Evolutionary conservation across 331 rosid genomes (phyloP).

Genomic region (Pyracantha coccinea): DNA sequence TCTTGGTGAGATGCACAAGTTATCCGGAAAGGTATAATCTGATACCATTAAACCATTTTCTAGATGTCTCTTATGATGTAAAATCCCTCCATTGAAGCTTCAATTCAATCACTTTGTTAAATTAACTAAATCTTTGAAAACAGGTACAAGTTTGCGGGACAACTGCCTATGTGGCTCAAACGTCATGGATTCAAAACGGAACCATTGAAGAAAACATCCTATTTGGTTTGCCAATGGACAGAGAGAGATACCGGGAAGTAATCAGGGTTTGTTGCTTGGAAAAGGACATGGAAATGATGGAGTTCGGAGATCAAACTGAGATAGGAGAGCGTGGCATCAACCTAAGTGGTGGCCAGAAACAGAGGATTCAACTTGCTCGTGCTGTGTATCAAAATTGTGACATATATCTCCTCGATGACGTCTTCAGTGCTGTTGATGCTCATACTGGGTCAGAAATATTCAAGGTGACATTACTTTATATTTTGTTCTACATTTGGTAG

Average conservation of each 20-base stretch:
- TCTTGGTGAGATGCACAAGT: conserved; percentile 86
- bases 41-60: not conserved
- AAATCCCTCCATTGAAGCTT: not conserved
- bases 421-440: conserved; percentile 94
- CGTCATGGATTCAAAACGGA: conserved; percentile 94
- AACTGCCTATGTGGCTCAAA: conserved; percentile 85
- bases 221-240: conserved; percentile 67
- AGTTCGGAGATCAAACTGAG: conserved; percentile 84
- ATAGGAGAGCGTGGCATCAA: conserved; percentile 97
- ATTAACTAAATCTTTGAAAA: not conserved
- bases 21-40: conserved; percentile 68
- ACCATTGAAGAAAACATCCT: conserved; percentile 82
- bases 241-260: conserved; percentile 51
- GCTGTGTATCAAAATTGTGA: conserved; percentile 85
- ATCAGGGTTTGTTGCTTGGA: conserved; percentile 74
- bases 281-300: conserved; percentile 94
- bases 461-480: conserved; percentile 35
- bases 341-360: conserved; percentile 94
- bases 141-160: conserved; percentile 79
- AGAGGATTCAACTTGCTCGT: conserved; percentile 88
- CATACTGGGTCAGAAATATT: conserved; percentile 91
- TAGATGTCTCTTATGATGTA: not conserved
- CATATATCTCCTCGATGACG: conserved; percentile 85
- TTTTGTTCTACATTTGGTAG: not conserved
- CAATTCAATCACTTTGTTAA: not conserved